Evolutionary conservation across 345 rosid genomes (phyloP).

Genomic region (Syzygium grande): DNA sequence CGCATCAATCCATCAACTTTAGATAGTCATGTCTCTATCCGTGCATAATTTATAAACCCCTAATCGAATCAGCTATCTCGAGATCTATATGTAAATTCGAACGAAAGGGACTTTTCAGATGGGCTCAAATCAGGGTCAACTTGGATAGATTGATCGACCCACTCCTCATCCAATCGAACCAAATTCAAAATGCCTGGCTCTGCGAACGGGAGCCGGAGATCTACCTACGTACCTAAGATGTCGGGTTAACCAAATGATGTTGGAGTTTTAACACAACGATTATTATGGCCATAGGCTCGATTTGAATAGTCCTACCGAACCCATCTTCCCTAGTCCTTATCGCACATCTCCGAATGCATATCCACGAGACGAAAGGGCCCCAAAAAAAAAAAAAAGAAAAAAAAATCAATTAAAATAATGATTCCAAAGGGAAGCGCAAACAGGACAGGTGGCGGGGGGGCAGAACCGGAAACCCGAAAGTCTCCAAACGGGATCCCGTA

Average conservation of each 20-base stretch:
- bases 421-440: not conserved
- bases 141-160: accelerated
- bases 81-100: not conserved
- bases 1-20: too few relatives aligned
- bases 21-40: too few relatives aligned
- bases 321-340: not conserved
- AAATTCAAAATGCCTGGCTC: too few relatives aligned
- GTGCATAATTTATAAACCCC: too few relatives aligned
- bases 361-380: not conserved
- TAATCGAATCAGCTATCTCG: accelerated
- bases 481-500: not conserved
- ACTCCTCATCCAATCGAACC: accelerated
- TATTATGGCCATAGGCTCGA: not conserved
- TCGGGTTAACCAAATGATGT: not conserved
- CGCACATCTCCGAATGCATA: not conserved
- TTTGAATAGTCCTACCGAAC: not conserved
- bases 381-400: not conserved
- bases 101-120: not conserved
- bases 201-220: not conserved
- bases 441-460: not conserved
- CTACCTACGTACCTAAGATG: not conserved
- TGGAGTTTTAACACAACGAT: not conserved
- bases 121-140: not conserved
- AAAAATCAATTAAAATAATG: not conserved
- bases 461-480: not conserved